A percentile compares a stretch with the other conserved stretches of the same genome.
phyloP scores from a whole-genome alignment of 768 basidiomycete species.

The Termitomyces sp. region DNA sequence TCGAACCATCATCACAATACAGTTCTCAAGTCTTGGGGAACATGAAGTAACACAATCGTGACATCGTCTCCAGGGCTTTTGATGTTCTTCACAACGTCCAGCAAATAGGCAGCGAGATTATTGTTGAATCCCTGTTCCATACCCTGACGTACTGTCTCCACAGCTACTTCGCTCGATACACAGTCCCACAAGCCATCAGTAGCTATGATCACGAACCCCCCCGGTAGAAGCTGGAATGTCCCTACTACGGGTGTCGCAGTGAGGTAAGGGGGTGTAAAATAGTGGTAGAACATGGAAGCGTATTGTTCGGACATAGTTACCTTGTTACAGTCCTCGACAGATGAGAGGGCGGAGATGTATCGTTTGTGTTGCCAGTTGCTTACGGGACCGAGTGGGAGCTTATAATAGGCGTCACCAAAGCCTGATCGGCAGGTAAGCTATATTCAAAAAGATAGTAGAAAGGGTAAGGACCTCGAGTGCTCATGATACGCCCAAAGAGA shows the following conservation, averaged over 20 bases:
- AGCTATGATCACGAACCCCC: constrained; percentile 46
- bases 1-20: background rate
- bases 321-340: constrained; percentile 27
- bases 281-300: constrained; percentile 33
- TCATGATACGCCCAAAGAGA: constrained; percentile 36
- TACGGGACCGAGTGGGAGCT: constrained; percentile 27
- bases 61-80: constrained; percentile 31
- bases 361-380: constrained; percentile 27
- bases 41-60: constrained; percentile 27
- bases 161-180: constrained; percentile 44
- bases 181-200: constrained; percentile 58
- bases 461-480: constrained; percentile 28
- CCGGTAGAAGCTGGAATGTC: constrained; percentile 27
- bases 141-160: constrained; percentile 33
- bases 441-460: background rate
- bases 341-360: constrained; percentile 31
- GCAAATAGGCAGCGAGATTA: constrained; percentile 26
- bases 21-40: constrained; percentile 4
- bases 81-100: constrained; percentile 20
- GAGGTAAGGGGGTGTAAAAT: constrained; percentile 59
- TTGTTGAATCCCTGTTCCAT: constrained; percentile 16
- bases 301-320: constrained; percentile 34
- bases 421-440: constrained; percentile 18
- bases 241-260: constrained; percentile 50
- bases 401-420: constrained; percentile 37